phyloP scores from a whole-genome alignment of 2,329 filamentous ascomycete species.

The Microcera coccophila region DNA sequence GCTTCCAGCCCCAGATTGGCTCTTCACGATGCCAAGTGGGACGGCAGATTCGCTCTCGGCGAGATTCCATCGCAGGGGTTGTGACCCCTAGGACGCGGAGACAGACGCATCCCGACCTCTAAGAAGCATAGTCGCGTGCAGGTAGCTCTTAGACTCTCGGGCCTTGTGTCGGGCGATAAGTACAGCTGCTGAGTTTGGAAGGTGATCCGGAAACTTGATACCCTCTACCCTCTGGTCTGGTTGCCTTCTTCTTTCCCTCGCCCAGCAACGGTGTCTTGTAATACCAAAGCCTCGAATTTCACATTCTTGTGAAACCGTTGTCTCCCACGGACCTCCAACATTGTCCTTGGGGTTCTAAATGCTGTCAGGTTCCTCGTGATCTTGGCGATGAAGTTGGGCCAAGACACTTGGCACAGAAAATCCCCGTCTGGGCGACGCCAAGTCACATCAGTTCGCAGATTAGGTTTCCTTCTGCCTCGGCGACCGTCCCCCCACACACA shows the following conservation, averaged over 20 bases:
- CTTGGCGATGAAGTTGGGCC: slow-evolving; percentile 5
- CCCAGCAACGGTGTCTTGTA: too few relatives aligned
- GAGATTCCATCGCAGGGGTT: slow-evolving; percentile 3
- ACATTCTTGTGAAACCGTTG: too few relatives aligned
- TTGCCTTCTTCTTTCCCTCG: too few relatives aligned
- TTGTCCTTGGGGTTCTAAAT: too few relatives aligned
- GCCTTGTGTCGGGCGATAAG: slow-evolving; percentile 9
- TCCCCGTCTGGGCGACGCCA: slow-evolving; percentile 20
- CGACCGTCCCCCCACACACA: not conserved
- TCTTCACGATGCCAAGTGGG: slow-evolving; percentile 1
- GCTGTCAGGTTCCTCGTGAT: too few relatives aligned
- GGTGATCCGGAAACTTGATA: slow-evolving; percentile 9
- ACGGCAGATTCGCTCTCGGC: slow-evolving; percentile 6
- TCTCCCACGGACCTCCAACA: too few relatives aligned
- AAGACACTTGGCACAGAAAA: slow-evolving; percentile 18
- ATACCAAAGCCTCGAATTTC: too few relatives aligned
- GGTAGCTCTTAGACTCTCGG: slow-evolving; percentile 2
- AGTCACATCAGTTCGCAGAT: not conserved
- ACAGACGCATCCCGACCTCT: slow-evolving; percentile 5
- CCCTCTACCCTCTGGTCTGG: too few relatives aligned
- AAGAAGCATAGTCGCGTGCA: too few relatives aligned
- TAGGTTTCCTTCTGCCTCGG: not conserved
- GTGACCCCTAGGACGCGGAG: slow-evolving; percentile 5
- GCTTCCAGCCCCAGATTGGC: slow-evolving; percentile 1
- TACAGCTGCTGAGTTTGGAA: slow-evolving; percentile 20